These are phyloP conservation scores for Xylaria sp. DNA, from an alignment of 2,329 filamentous ascomycete genomes.

Conservation along the genomic window DNA sequence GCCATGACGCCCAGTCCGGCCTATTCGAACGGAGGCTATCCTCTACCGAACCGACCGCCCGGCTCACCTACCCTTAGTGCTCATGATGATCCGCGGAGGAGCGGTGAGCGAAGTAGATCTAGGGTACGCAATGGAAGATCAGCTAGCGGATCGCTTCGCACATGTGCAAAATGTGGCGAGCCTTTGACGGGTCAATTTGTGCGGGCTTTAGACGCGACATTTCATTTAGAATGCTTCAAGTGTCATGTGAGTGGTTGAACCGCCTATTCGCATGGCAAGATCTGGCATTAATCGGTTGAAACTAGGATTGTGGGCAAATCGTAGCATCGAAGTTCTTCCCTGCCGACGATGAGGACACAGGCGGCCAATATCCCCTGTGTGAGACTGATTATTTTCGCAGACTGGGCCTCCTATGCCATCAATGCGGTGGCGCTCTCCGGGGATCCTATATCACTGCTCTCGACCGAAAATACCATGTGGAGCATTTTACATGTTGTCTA, in stretches of 20 bases:
- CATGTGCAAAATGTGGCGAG: constrained; percentile 89
- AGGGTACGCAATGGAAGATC: constrained; percentile 64
- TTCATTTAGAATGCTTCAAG: constrained; percentile 97
- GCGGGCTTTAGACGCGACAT: constrained; percentile 90
- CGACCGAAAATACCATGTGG: constrained; percentile 98
- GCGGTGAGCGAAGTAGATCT: constrained; percentile 68
- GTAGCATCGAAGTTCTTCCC: constrained; percentile 99
- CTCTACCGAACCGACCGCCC: constrained; percentile 48
- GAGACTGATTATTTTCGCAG: constrained; percentile 98
- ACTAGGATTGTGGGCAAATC: constrained; percentile 92
- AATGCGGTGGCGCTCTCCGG: constrained; percentile 90
- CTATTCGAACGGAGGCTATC: constrained; percentile 46
- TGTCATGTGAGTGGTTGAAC: constrained; percentile 76
- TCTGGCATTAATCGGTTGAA: constrained; percentile 30
- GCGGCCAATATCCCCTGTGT: constrained; percentile 91
- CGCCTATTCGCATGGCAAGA: constrained; percentile 5
- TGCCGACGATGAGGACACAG: constrained; percentile 87
- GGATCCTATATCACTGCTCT: constrained; percentile 98
- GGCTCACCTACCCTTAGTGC: constrained; percentile 53
- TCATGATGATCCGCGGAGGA: constrained; percentile 60
- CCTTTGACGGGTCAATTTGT: constrained; percentile 95
- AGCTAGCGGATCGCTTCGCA: constrained; percentile 68
- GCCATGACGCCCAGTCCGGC: constrained; percentile 50
- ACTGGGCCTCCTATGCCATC: constrained; percentile 88
- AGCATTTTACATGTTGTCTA: constrained; percentile 97